These are phyloP conservation scores for Endocarpon pusillum DNA, from an alignment of 495 filamentous ascomycete species.

Conservation along the genomic window DNA sequence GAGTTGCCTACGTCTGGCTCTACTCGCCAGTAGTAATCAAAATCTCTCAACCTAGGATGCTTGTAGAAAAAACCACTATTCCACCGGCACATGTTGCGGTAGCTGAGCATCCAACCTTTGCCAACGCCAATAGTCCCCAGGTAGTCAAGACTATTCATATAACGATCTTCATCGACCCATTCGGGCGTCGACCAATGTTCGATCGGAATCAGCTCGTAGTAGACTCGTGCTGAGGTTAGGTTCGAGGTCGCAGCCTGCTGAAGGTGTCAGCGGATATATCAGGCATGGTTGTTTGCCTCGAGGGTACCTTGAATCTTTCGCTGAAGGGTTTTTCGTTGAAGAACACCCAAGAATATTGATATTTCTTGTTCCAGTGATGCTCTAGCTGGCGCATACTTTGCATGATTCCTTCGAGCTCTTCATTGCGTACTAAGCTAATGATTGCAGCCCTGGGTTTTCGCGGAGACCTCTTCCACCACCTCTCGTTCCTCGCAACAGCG, in stretches of 20 bases:
- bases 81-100: conserved; percentile 80
- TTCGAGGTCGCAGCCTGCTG: conserved; percentile 11
- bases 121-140: conserved; percentile 36
- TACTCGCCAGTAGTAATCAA: conserved; percentile 74
- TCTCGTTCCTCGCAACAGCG: background rate
- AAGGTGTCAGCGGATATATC: background rate
- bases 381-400: conserved; percentile 24
- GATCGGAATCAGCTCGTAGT: conserved; percentile 23
- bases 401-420: conserved; percentile 16
- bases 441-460: conserved; percentile 10
- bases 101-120: conserved; percentile 37
- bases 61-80: conserved; percentile 79
- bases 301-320: conserved; percentile 18
- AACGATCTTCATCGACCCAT: conserved; percentile 38
- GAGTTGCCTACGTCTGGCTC: conserved; percentile 81
- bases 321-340: conserved; percentile 24
- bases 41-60: conserved; percentile 56
- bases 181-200: conserved; percentile 35
- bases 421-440: conserved; percentile 20
- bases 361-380: conserved; percentile 20
- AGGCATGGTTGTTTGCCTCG: background rate
- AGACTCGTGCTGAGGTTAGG: conserved; percentile 16
- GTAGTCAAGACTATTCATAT: conserved; percentile 33
- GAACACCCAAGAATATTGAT: conserved; percentile 23
- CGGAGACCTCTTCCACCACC: background rate